Base-by-base conservation (phyloP, 495 filamentous ascomycete species). In the Glutinoglossum americanum region DNA sequence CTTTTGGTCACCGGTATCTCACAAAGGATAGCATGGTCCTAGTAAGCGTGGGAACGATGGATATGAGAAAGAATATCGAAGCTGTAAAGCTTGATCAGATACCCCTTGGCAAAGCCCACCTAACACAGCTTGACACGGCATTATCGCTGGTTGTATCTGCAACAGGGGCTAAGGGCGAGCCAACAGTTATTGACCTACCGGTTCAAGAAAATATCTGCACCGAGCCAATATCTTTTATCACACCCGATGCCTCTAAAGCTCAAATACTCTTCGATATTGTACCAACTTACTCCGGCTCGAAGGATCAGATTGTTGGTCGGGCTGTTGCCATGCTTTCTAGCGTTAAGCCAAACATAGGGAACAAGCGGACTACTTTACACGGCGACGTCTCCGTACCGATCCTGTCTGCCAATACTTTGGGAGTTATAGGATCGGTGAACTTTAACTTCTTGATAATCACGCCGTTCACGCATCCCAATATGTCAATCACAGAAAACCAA, bases 361-460 rank as follows among this genome's bases (percentile, higher is more conserved):
- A 81, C 23, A 80, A 84, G 54, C 79, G 87, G 23, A 90, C 88
- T 69, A 88, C 82, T 57, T 74, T 97, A 9, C 87, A 95, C 69
- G 89, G 89, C n/a, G 90, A 94, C 66, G 76, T 93, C 23, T 89
- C 83, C 57, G 82, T 98, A 23, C 92, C 92, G 3, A 93, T 98
- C 54, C 75, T 98, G 63, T 83, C 85, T 26, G 77, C 78, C 23
- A 79, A 73, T 45, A 89, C 83, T 28, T 67, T 97, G 37, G 89
- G 96, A 49, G 82, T 96, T 9, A 95, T 98, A 63, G 92, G 92
- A 7, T 79, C 81, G 10, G 85, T 97, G 62, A 92, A 92, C 57
- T 97, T 98, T 77, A 96, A 94, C 65, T 97, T 97, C 64, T 71
- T 94, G 15, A 77, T 97, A 68, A 85, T 98, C 65, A 97, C 87